Conservation (phyloP, 305 asterid genomes). For the Plantago coronopus region DNA sequence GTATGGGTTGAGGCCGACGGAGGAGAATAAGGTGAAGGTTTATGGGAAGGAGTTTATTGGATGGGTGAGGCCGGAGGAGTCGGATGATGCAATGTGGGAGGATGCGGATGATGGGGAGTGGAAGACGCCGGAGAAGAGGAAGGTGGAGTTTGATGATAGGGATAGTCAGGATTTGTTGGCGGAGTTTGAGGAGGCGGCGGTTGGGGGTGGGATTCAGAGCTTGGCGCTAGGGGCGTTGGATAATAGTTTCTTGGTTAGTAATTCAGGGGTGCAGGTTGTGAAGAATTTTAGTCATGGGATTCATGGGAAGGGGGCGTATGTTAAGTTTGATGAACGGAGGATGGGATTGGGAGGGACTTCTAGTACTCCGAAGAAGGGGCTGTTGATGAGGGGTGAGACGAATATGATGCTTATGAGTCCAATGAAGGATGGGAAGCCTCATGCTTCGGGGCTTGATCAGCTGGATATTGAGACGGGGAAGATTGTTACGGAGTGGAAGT, state of each 20-base stretch:
- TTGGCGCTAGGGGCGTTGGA: slow-evolving; percentile 91
- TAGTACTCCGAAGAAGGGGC: slow-evolving; percentile 71
- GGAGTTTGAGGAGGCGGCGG: slow-evolving; percentile 87
- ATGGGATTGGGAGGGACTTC: slow-evolving; percentile 35
- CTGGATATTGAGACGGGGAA: slow-evolving; percentile 93
- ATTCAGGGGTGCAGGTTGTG: slow-evolving; percentile 90
- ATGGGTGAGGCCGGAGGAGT: slow-evolving; percentile 81
- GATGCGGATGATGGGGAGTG: slow-evolving; percentile 77
- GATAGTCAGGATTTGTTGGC: slow-evolving; percentile 72
- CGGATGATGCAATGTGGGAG: slow-evolving; percentile 93
- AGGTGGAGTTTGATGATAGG: slow-evolving; percentile 37
- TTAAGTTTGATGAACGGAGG: slow-evolving; percentile 57
- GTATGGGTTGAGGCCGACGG: slow-evolving; percentile 67
- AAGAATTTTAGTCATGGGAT: slow-evolving; percentile 93
- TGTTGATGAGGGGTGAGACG: slow-evolving; percentile 93
- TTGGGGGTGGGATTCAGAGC: slow-evolving; percentile 88
- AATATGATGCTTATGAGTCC: slow-evolving; percentile 98
- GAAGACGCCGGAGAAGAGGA: slow-evolving; percentile 53
- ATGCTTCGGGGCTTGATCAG: slow-evolving; percentile 73
- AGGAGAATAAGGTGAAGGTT: slow-evolving; percentile 66
- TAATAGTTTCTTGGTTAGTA: slow-evolving; percentile 83
- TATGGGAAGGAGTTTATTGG: slow-evolving; percentile 88
- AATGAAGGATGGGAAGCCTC: slow-evolving; percentile 62
- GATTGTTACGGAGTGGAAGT: slow-evolving; percentile 89
- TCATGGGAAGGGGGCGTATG: slow-evolving; percentile 91